Evolutionary conservation across 441 rosid species (phyloP).

Genomic region (Biscutella laevigata): DNA sequence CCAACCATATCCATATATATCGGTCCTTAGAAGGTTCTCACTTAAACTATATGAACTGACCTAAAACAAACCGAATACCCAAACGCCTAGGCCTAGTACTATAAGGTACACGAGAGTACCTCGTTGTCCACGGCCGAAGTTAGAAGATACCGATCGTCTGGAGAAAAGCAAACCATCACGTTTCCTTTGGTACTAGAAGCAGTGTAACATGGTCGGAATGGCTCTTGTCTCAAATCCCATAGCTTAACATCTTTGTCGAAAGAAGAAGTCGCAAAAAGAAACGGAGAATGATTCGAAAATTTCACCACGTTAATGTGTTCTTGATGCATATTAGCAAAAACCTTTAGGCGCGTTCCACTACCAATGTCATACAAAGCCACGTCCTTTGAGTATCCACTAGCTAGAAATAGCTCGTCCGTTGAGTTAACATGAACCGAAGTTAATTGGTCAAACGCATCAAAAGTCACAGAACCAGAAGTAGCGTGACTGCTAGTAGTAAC

Average conservation of each 20-base stretch:
- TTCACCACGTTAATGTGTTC: constrained; percentile 91
- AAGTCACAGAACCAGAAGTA: constrained; percentile 44
- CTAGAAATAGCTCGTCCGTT: constrained; percentile 76
- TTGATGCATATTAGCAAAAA: constrained; percentile 78
- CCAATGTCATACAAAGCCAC: constrained; percentile 78
- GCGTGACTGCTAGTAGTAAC: constrained; percentile 24
- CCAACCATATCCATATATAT: too few species aligned
- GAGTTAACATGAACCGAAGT: constrained; percentile 91
- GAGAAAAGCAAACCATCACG: constrained; percentile 98
- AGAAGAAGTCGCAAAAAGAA: constrained; percentile 80
- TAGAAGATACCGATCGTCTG: constrained; percentile 91
- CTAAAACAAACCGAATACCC: too few species aligned
- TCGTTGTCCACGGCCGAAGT: constrained; percentile 93
- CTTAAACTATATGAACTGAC: too few species aligned
- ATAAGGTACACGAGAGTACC: constrained; percentile 36
- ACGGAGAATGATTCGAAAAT: constrained; percentile 81
- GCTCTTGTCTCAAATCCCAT: constrained; percentile 91
- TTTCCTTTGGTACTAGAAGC: constrained; percentile 78
- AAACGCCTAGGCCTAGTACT: too few species aligned
- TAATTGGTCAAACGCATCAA: constrained; percentile 79
- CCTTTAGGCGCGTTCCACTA: constrained; percentile 57
- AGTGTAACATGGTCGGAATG: constrained; percentile 69
- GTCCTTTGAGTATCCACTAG: constrained; percentile 86
- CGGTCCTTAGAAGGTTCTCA: too few species aligned
- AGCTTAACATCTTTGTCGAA: constrained; percentile 82